Percentiles rank a stretch among this genome's conserved stretches.
Evolutionary conservation across 192 early-diverging fungal genomes (phyloP).

Genomic region (Entophlyctis luteolus): DNA sequence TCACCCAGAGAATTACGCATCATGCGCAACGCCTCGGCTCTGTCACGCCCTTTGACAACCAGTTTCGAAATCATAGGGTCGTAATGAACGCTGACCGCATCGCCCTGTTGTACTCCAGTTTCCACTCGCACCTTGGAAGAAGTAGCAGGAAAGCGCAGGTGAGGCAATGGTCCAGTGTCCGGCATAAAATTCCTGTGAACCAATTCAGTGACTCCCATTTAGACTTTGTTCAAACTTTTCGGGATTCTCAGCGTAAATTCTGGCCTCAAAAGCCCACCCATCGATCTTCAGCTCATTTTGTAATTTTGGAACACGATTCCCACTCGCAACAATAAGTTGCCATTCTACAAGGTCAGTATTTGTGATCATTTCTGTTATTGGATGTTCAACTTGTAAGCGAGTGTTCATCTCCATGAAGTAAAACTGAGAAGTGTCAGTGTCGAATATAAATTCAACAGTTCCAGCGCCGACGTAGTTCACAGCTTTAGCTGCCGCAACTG

Average conservation of each 20-base stretch:
- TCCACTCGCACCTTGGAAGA: conserved; percentile 74
- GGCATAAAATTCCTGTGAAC: conserved; percentile 75
- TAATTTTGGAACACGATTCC: conserved; percentile 72
- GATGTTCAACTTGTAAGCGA: conserved; percentile 92
- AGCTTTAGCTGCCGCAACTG: conserved; percentile 88
- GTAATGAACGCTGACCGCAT: conserved; percentile 88
- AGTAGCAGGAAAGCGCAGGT: conserved; percentile 65
- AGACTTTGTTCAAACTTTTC: conserved; percentile 43
- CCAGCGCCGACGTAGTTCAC: conserved; percentile 92
- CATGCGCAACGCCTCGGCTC: conserved; percentile 75
- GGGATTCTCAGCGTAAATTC: conserved; percentile 97
- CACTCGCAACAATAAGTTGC: conserved; percentile 92
- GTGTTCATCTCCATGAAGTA: conserved; percentile 99
- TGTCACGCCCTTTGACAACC: conserved; percentile 76
- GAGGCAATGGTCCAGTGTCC: conserved; percentile 83
- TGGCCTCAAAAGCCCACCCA: conserved; percentile 94
- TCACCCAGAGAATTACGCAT: conserved; percentile 77
- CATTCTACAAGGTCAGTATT: conserved; percentile 89
- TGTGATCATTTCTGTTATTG: conserved; percentile 95
- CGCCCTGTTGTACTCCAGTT: conserved; percentile 88
- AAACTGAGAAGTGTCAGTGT: conserved; percentile 78
- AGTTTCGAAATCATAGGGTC: conserved; percentile 96
- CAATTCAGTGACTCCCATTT: background rate
- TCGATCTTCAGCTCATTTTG: conserved; percentile 68
- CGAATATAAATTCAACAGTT: conserved; percentile 96